These are phyloP conservation scores for Haplosporangium sp. DNA, from an alignment of 371 early-diverging fungal species.

Conservation along the genomic window DNA sequence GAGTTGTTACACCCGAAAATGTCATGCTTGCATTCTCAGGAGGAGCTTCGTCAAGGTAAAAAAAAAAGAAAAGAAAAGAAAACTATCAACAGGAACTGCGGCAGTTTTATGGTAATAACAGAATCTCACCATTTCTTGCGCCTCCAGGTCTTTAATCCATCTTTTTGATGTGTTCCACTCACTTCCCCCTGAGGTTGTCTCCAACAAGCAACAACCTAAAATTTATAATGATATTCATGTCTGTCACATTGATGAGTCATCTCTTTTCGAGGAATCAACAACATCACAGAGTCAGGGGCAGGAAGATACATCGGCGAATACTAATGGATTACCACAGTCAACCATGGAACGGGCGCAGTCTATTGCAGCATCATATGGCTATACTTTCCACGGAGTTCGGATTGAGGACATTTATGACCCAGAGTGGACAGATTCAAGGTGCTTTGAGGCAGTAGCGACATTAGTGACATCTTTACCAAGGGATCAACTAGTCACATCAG, in stretches of 20 bases:
- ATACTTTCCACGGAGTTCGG: slow-evolving; percentile 42
- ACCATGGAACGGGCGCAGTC: slow-evolving; percentile 42
- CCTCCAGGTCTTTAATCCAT: slow-evolving; percentile 37
- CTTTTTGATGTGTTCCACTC: slow-evolving; percentile 52
- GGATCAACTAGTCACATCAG: slow-evolving; percentile 45
- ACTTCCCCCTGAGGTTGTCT: slow-evolving; percentile 39
- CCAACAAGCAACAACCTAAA: slow-evolving; percentile 50
- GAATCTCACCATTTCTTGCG: not conserved
- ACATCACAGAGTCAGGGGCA: slow-evolving; percentile 3
- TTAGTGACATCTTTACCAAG: slow-evolving; percentile 39
- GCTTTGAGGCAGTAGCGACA: slow-evolving; percentile 34
- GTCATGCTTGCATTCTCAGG: slow-evolving; percentile 89
- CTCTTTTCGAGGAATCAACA: slow-evolving; percentile 16
- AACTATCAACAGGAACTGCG: not conserved
- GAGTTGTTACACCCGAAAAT: slow-evolving; percentile 54
- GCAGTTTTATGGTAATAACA: not conserved
- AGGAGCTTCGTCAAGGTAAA: slow-evolving; percentile 83
- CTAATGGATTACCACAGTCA: slow-evolving; percentile 23
- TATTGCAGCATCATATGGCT: slow-evolving; percentile 35
- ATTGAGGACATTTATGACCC: slow-evolving; percentile 56
- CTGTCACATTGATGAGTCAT: slow-evolving; percentile 50
- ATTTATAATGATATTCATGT: slow-evolving; percentile 52
- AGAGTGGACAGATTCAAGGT: slow-evolving; percentile 49
- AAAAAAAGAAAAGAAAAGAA: not conserved
- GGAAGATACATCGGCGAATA: slow-evolving; percentile 17